Conservation (phyloP, 345 rosid species). For the Mercurialis annua region DNA sequence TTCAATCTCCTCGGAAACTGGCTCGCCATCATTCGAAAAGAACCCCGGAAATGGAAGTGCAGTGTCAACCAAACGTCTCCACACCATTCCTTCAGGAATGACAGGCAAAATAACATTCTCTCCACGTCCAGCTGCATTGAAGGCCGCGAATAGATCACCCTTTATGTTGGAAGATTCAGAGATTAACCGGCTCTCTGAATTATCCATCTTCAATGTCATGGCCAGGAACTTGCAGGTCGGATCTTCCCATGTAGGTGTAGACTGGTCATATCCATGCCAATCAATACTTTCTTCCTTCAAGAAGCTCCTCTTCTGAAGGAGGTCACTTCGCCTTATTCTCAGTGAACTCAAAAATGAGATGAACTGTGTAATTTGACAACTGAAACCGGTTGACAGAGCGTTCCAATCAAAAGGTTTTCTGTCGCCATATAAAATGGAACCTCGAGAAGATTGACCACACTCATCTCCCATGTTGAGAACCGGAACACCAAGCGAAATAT, state of each 20-base stretch:
- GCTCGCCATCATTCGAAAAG: constrained; percentile 55
- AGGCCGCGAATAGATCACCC: constrained; percentile 62
- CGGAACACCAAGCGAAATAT: constrained; percentile 74
- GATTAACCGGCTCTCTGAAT: constrained; percentile 26
- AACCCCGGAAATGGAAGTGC: constrained; percentile 83
- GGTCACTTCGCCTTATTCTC: constrained; percentile 60
- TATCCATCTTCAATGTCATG: constrained; percentile 56
- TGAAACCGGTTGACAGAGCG: constrained; percentile 55
- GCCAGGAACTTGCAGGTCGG: constrained; percentile 64
- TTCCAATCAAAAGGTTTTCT: constrained; percentile 71
- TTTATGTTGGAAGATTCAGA: constrained; percentile 31
- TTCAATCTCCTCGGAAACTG: constrained; percentile 41
- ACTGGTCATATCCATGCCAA: constrained; percentile 69
- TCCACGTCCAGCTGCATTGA: constrained; percentile 48
- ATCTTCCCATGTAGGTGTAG: constrained; percentile 79
- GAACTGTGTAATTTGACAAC: constrained; percentile 59
- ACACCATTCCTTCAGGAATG: constrained; percentile 49
- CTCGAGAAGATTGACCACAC: constrained; percentile 77
- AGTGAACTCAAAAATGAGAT: constrained; percentile 67
- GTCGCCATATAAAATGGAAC: constrained; percentile 50
- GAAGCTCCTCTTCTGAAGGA: constrained; percentile 59
- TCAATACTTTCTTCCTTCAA: constrained; percentile 66
- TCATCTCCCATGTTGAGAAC: constrained; percentile 96
- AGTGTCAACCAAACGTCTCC: constrained; percentile 73
- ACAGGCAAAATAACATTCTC: constrained; percentile 55